Evolutionary conservation across 495 filamentous ascomycete genomes (phyloP), one percentile per base, ranked within the genome.

Genomic region (Lasiosphaeria hispida): DNA sequence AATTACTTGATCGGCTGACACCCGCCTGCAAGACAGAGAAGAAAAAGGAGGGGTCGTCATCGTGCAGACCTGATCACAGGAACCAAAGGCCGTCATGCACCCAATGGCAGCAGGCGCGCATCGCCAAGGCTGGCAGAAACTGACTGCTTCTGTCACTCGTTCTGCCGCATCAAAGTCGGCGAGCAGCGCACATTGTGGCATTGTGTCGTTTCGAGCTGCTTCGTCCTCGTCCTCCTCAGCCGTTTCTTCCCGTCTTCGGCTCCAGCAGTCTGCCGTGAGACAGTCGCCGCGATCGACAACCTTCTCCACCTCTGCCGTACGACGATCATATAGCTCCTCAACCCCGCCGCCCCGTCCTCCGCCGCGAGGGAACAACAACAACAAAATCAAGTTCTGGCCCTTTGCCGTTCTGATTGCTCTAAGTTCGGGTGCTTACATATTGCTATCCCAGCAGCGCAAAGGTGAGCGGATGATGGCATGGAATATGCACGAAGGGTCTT

Each of bases 301-400:
- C 11, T 14, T 19, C 3, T 42, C 33, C 33, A n/a, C 53, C n/a
- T 10, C 42, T 55, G 23, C 56, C 10, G 39, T 37, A 42, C 44
- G 41, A 36, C 61, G 65, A 37, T 62, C 62, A 30, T 72, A 76
- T 62, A 73, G 70, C 68, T 60, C 58, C 11, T 35, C 60, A 13
- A 48, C 57, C 2, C 65, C 60, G 15, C 63, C 63, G 18, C 61
- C 51, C 19, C 61, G 49, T 0, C 57, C 63, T 1, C 66, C 63
- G 23, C 72, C 69, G 9, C 62, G 63, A 30, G 55, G 59, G 7
- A 69, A 59, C 10, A 38, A 65, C 33, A 70, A 67, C 34, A 63
- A 67, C 57, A 45, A 65, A 33, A 62, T 79, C 63, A 78, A 77
- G 62, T 77, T 78, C 64, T 78, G 77, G 77, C 77, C 77, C 13